Base-by-base conservation (phyloP, 257 asterid species). In the Ophiorrhiza pumila region DNA sequence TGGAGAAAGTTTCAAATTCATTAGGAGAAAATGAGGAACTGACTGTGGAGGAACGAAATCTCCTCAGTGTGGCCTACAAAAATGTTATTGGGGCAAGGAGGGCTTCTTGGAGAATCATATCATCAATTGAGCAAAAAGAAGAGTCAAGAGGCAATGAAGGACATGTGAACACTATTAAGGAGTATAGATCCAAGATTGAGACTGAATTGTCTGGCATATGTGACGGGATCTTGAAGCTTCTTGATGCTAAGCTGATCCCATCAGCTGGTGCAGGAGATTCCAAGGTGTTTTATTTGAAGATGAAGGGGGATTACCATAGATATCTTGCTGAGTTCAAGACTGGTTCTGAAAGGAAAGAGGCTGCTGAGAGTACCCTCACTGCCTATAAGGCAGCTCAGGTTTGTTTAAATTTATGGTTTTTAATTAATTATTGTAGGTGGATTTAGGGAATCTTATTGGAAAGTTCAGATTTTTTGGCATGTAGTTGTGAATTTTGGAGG, bases 341-440 rank as follows among this genome's bases (percentile, higher is more conserved):
- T 11, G 88, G 84, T 22, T 78, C 87, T 29, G 89, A 91, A 37
- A 76, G 97, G 25, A 91, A 91, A 64, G 96, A 89, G 72, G 90
- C 97, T 34, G 97, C 97, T 18, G 97, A 91, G 81, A 85, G 85
- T 76, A 91, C 97, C 14, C 95, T 89, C 81, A 73, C 86, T 15
- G 96, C 91, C 73, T 89, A 91, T 81, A 89, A 91, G 82, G 86
- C 96, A 69, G 96, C 97, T 77, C 97, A 89, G 97, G 96, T 89
- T 52, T 70, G 66, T 43, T 7, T 41, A 5, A 0, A 34, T 12
- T 20, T 63, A 13, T 25, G 34, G 23, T 60, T 17, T 53, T 4
- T n/a, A n/a, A n/a, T 11, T 60, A 10, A 6, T 14, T 8, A 13
- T 22, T 8, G 29, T 69, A 42, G 29, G 46, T 12, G 32, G 43